Percentiles rank a stretch among this genome's conserved stretches.
Evolutionary conservation across 2,329 filamentous ascomycete species (phyloP).

Genomic region (Aspergillus sp.): DNA sequence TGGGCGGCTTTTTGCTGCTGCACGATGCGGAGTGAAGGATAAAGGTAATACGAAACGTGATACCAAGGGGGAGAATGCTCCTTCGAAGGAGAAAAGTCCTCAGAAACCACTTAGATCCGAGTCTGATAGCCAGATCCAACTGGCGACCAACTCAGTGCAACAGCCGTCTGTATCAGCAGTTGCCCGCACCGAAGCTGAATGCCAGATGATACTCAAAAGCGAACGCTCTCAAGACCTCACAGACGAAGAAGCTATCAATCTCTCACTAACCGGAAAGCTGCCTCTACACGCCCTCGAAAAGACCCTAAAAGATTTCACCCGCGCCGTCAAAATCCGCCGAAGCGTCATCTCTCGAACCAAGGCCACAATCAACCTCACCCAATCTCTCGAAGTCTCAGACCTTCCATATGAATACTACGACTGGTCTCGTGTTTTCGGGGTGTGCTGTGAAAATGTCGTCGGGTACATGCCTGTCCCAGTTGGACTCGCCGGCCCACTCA

Average conservation of each 20-base stretch:
- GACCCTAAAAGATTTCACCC: slow-evolving; percentile 78
- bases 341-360: slow-evolving; percentile 83
- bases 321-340: slow-evolving; percentile 90
- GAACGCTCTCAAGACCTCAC: slow-evolving; percentile 76
- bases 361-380: slow-evolving; percentile 73
- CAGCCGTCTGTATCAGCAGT: slow-evolving; percentile 39
- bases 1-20: slow-evolving; percentile 96
- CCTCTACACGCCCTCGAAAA: slow-evolving; percentile 93
- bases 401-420: slow-evolving; percentile 90
- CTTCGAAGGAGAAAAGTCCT: neutral
- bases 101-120: neutral
- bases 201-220: slow-evolving; percentile 75
- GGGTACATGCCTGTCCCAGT: slow-evolving; percentile 92
- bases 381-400: slow-evolving; percentile 75
- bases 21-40: slow-evolving; percentile 94
- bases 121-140: neutral
- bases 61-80: accelerated
- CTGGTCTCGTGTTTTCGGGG: slow-evolving; percentile 91
- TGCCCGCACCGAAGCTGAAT: slow-evolving; percentile 54
- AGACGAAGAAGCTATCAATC: slow-evolving; percentile 79
- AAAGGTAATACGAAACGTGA: too few species aligned
- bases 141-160: slow-evolving; percentile 53
- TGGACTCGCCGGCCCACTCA: slow-evolving; percentile 88
- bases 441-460: slow-evolving; percentile 98
- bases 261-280: slow-evolving; percentile 86